Evolutionary conservation across 139 green algal genomes (phyloP), one percentile per base, ranked within the genome.

Genomic region (Tetratostichococcus sp.): DNA sequence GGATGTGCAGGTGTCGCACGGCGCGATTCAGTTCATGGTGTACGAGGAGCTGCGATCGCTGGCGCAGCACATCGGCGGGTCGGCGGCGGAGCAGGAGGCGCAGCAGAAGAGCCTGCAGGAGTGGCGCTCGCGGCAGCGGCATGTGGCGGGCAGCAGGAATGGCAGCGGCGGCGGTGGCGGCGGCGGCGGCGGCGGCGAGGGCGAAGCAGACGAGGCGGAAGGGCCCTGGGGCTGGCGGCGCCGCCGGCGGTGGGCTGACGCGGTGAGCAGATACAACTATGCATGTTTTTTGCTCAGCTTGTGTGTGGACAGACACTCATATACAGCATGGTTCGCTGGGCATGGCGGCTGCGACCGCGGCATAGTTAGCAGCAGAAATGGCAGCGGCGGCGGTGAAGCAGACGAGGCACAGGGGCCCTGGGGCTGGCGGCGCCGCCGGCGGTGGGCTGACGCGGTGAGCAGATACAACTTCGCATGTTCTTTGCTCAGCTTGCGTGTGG

Each of bases 11-110:
- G 77, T 88, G 30, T 93, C 86, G 21, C 95, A 99, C 80, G 95
- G 93, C 30, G 92, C 93, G 26, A 90, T 99, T 23, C 95, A 99
- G 78, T 96, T 99, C 74, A 91, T 90, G 30, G 91, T 95, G 30
- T 99, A 99, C 76, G 95, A 99, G 79, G 91, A 97, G 83, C 79
- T 98, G 30, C 96, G 97, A 81, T 35, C 77, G 28, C 30, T 89
- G 23, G 80, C 82, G 6, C 43, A 70, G 14, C 28, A 42, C 2
- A 42, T 14, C 69, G 31, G 71, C 65, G 59, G 67, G 23, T 34
- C 67, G 3, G 77, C 77, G 25, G 58, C 26, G 73, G 17, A 71
- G 71, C 65, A 75, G 69, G 35, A 73, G 35, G 30, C 14, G 28
- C 57, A 30, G 50, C 32, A 65, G 35, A 28, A 43, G 62, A 43